Conservation (phyloP, 2,329 filamentous ascomycete genomes). For the Colletotrichum coccodes region DNA sequence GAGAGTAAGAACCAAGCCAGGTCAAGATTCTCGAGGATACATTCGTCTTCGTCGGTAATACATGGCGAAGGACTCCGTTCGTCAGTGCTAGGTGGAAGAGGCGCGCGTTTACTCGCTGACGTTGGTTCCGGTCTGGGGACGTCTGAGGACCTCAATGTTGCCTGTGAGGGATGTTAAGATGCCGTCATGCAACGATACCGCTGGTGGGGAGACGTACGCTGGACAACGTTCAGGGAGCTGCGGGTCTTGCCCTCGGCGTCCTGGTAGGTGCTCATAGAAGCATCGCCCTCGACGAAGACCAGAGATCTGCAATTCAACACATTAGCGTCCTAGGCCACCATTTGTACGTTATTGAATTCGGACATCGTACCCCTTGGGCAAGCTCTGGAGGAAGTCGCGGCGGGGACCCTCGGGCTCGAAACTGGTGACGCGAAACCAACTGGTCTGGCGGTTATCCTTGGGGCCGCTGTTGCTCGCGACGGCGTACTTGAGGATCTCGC, state of each 20-base stretch:
- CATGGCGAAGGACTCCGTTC: constrained; percentile 2
- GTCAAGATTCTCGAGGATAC: constrained; percentile 5
- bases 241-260: constrained; percentile 76
- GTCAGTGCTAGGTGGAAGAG: not conserved
- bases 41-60: constrained; percentile 6
- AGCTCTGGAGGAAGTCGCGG: constrained; percentile 76
- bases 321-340: not conserved
- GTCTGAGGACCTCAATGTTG: constrained; percentile 57
- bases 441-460: constrained; percentile 78
- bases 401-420: constrained; percentile 75
- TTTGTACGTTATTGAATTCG: not conserved
- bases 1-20: constrained; percentile 10
- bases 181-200: not conserved
- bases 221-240: constrained; percentile 74
- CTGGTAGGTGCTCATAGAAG: constrained; percentile 73
- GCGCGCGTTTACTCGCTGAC: constrained; percentile 29
- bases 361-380: constrained; percentile 83
- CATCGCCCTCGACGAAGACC: constrained; percentile 87
- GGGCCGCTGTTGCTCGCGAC: constrained; percentile 76
- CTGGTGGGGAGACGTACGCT: constrained; percentile 71
- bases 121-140: constrained; percentile 42
- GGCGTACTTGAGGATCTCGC: constrained; percentile 80
- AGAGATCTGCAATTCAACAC: constrained; percentile 66
- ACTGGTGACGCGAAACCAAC: constrained; percentile 84
- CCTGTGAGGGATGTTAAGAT: constrained; percentile 44